Conservation (phyloP, 345 rosid species). For the Noccaea bulbosa region DNA sequence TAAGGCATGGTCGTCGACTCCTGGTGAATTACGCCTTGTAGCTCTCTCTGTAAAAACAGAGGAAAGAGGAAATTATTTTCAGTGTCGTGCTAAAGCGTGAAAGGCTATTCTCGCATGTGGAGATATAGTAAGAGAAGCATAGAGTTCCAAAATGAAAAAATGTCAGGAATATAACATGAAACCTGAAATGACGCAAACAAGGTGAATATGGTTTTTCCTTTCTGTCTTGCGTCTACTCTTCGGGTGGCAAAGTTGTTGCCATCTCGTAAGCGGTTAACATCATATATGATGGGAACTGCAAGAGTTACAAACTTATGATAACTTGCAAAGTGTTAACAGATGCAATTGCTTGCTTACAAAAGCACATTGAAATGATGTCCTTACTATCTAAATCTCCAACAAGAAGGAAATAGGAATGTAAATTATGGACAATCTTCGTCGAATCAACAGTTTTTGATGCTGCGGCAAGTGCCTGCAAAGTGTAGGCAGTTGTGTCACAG, state of each 20-base stretch:
- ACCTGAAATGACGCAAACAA: conserved; percentile 93
- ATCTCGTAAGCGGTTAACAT: conserved; percentile 76
- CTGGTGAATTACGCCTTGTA: conserved; percentile 73
- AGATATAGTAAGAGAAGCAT: conserved; percentile 6
- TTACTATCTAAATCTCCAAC: conserved; percentile 84
- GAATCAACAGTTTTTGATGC: conserved; percentile 88
- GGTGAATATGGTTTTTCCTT: conserved; percentile 71
- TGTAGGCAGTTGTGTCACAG: conserved; percentile 25
- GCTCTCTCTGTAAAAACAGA: conserved; percentile 58
- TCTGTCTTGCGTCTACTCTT: conserved; percentile 87
- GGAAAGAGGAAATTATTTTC: background rate
- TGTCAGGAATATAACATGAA: conserved; percentile 5
- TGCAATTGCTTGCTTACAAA: conserved; percentile 15
- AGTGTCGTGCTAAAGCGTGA: background rate
- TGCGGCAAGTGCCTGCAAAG: conserved; percentile 85
- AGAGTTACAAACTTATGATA: conserved; percentile 25
- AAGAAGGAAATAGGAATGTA: conserved; percentile 86
- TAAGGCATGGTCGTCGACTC: conserved; percentile 61
- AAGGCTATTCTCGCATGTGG: background rate
- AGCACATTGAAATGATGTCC: conserved; percentile 34
- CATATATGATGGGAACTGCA: conserved; percentile 81
- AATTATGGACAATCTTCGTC: conserved; percentile 75
- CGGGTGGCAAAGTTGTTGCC: conserved; percentile 84
- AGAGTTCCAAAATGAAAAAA: background rate
- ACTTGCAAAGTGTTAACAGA: conserved; percentile 14